A percentile compares a stretch with the other conserved stretches of the same genome.
These are phyloP conservation scores for Hippophae gyantsensis DNA, from an alignment of 306 rosid species.

Conservation along the genomic window DNA sequence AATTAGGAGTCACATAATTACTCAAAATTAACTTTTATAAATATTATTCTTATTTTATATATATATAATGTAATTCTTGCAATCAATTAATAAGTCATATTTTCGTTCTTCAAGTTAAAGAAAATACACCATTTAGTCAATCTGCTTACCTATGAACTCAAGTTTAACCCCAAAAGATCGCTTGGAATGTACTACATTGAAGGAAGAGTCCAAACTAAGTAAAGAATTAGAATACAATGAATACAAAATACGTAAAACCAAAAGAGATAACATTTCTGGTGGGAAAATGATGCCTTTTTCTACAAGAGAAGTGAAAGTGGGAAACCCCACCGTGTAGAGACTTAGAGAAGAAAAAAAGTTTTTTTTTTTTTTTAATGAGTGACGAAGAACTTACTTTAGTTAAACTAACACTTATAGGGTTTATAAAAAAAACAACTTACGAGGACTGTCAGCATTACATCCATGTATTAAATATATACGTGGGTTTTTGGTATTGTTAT, in stretches of 20 bases:
- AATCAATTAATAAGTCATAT: conserved; percentile 40
- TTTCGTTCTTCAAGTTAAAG: conserved; percentile 43
- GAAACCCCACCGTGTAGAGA: conserved; percentile 10
- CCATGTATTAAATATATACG: conserved; percentile 2
- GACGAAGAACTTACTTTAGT: conserved; percentile 5
- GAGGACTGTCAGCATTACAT: not conserved
- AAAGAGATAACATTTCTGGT: conserved; percentile 1
- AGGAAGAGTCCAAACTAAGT: conserved; percentile 67
- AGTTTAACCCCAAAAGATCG: conserved; percentile 30
- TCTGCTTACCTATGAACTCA: conserved; percentile 22
- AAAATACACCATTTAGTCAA: conserved; percentile 19
- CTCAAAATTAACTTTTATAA: too few species aligned
- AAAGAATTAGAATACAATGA: conserved; percentile 21
- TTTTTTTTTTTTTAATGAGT: not conserved
- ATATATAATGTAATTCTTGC: conserved; percentile 19
- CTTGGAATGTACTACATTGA: conserved; percentile 48
- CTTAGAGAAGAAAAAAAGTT: conserved; percentile 16
- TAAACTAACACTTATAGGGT: conserved; percentile 25
- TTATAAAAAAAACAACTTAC: not conserved
- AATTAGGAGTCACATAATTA: too few species aligned
- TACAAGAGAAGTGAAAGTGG: conserved; percentile 48
- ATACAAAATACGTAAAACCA: not conserved
- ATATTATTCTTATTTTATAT: too few species aligned
- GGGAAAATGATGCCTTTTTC: conserved; percentile 31
- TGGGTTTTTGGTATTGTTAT: too few species aligned